Evolutionary conservation across 2,329 filamentous ascomycete genomes (phyloP).

Genomic region (Aspergillus phoenicis): DNA sequence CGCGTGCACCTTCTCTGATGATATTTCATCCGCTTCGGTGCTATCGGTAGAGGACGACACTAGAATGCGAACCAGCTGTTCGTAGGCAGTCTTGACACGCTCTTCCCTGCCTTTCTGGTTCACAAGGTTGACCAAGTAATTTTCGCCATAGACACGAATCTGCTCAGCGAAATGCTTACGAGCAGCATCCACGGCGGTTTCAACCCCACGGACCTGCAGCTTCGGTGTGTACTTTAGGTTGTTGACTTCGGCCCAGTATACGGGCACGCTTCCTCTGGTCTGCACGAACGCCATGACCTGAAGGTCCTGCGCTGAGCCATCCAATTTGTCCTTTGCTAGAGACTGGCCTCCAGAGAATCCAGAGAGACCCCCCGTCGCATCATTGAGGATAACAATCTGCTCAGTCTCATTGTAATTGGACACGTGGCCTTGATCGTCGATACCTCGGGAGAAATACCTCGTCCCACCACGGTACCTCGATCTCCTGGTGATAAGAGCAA

Average conservation of each 20-base stretch:
- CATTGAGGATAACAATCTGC: constrained; percentile 87
- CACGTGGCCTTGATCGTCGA: constrained; percentile 92
- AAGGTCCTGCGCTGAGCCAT: constrained; percentile 68
- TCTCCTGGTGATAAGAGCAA: constrained; percentile 84
- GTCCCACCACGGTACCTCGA: constrained; percentile 88
- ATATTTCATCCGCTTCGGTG: constrained; percentile 65
- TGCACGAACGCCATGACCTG: constrained; percentile 95
- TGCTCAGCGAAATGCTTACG: constrained; percentile 91
- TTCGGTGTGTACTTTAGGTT: constrained; percentile 88
- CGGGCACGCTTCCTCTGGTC: constrained; percentile 91
- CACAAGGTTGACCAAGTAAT: constrained; percentile 95
- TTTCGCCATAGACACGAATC: constrained; percentile 90
- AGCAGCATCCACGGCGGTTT: constrained; percentile 76
- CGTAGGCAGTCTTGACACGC: constrained; percentile 88
- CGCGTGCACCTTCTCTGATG: constrained; percentile 77
- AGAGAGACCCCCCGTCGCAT: constrained; percentile 70
- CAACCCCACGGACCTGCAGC: constrained; percentile 81
- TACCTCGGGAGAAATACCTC: constrained; percentile 89
- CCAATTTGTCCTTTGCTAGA: constrained; percentile 72
- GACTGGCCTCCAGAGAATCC: constrained; percentile 78
- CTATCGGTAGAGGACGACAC: constrained; percentile 69
- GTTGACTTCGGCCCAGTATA: constrained; percentile 96
- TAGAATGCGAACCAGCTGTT: constrained; percentile 79
- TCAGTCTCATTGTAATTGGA: constrained; percentile 99
- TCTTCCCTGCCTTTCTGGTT: constrained; percentile 94